These are phyloP conservation scores for Xylariaceae sp. DNA, from an alignment of 2,329 filamentous ascomycete species.

Conservation along the genomic window DNA sequence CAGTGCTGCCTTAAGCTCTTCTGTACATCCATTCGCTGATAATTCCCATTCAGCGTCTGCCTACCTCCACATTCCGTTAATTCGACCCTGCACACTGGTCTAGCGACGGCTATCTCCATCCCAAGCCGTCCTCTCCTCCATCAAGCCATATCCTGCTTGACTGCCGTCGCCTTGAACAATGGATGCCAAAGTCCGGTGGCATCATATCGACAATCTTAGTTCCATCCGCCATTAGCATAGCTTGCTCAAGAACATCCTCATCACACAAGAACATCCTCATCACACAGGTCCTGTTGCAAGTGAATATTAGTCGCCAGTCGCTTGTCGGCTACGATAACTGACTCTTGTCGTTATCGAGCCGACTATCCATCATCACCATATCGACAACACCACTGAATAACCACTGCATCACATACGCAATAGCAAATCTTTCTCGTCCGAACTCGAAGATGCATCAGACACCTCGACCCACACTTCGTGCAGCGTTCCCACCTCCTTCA, in stretches of 20 bases:
- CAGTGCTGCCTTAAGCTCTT: slow-evolving; percentile 25
- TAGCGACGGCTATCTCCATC: neutral
- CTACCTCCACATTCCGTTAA: slow-evolving; percentile 11
- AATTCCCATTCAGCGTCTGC: slow-evolving; percentile 16
- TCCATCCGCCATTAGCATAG: slow-evolving; percentile 19
- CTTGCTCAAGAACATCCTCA: slow-evolving; percentile 3
- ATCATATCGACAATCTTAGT: slow-evolving; percentile 25
- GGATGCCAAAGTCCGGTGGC: slow-evolving; percentile 35
- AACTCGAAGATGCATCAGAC: slow-evolving; percentile 77
- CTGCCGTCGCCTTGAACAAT: slow-evolving; percentile 27
- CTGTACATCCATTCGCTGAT: slow-evolving; percentile 7
- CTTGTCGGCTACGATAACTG: slow-evolving; percentile 8
- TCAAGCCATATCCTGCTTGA: slow-evolving; percentile 14
- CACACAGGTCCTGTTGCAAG: slow-evolving; percentile 2
- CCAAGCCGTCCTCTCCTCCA: neutral
- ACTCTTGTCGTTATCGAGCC: neutral
- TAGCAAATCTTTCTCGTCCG: slow-evolving; percentile 1
- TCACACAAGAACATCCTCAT: slow-evolving; percentile 2
- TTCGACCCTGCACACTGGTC: slow-evolving; percentile 1
- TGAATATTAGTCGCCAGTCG: slow-evolving; percentile 2
- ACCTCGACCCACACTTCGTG: slow-evolving; percentile 68
- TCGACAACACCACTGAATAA: neutral
- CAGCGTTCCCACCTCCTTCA: slow-evolving; percentile 68
- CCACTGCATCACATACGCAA: neutral
- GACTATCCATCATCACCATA: neutral